phyloP scores from a whole-genome alignment of 805 yeast genomes.

The Jamesozyma piceae region DNA sequence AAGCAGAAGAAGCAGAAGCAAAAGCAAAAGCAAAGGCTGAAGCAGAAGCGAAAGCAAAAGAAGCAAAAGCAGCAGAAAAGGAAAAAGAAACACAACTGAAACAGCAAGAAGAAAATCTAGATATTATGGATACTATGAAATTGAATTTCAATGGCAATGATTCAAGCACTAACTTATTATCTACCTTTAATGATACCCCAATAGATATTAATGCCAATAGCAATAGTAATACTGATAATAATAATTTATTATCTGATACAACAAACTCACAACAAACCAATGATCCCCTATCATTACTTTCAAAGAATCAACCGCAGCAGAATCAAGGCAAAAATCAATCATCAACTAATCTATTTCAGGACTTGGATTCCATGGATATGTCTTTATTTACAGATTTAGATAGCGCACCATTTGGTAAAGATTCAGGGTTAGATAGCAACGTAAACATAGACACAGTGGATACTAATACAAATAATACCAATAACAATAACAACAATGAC shows the following conservation, averaged over 20 bases:
- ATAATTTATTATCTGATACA: not conserved
- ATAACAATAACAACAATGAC: conserved; percentile 1
- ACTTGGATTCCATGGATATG: conserved; percentile 24
- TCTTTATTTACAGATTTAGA: conserved; percentile 28
- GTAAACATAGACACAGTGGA: not conserved
- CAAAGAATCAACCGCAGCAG: not conserved
- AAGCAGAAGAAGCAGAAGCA: conserved; percentile 3
- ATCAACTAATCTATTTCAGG: conserved; percentile 10
- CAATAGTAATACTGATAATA: no score
- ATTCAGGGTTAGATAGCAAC: no score
- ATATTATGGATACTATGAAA: conserved; percentile 7
- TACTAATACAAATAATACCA: conserved; percentile 3
- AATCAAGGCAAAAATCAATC: not conserved
- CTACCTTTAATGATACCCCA: not conserved
- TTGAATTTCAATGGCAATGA: conserved; percentile 7
- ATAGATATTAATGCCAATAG: not conserved
- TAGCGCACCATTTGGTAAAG: conserved; percentile 14
- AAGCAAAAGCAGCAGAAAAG: conserved; percentile 19
- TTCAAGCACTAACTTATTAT: not conserved
- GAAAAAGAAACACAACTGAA: conserved; percentile 8
- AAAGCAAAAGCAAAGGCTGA: conserved; percentile 2
- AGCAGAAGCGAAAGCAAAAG: conserved; percentile 6
- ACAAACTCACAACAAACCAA: conserved; percentile 1
- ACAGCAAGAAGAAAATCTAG: conserved; percentile 4
- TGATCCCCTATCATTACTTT: not conserved